Conservation (phyloP, 2,329 filamentous ascomycete species). For the Capronia epimyces region DNA sequence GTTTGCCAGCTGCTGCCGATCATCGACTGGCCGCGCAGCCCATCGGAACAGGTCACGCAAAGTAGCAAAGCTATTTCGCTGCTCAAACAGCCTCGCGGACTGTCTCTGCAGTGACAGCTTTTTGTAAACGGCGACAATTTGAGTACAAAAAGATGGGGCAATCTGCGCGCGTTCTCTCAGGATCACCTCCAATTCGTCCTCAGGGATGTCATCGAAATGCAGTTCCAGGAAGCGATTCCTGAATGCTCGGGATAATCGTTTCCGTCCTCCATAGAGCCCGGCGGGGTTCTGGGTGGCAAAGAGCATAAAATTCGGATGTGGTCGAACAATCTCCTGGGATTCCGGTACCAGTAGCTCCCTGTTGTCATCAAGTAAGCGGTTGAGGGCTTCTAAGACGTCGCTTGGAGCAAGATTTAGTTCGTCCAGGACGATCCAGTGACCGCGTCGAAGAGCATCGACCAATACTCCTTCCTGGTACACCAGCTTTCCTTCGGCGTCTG, state of each 20-base stretch:
- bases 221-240: slow-evolving; percentile 94
- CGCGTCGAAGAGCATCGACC: slow-evolving; percentile 84
- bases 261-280: slow-evolving; percentile 89
- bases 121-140: slow-evolving; percentile 90
- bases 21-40: slow-evolving; percentile 80
- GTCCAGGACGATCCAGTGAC: slow-evolving; percentile 96
- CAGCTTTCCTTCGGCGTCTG: slow-evolving; percentile 75
- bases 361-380: slow-evolving; percentile 92
- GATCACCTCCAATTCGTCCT: slow-evolving; percentile 88
- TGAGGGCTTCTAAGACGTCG: slow-evolving; percentile 92
- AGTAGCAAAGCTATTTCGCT: slow-evolving; percentile 95
- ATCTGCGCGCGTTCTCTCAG: slow-evolving; percentile 82
- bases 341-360: slow-evolving; percentile 92
- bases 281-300: slow-evolving; percentile 98
- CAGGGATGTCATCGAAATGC: slow-evolving; percentile 96
- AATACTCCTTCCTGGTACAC: slow-evolving; percentile 89
- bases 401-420: slow-evolving; percentile 95
- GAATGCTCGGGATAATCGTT: slow-evolving; percentile 88
- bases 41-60: slow-evolving; percentile 92
- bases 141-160: slow-evolving; percentile 81
- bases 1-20: slow-evolving; percentile 77
- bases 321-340: slow-evolving; percentile 87
- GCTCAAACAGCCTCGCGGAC: slow-evolving; percentile 85
- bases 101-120: slow-evolving; percentile 86
- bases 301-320: slow-evolving; percentile 92